These are phyloP conservation scores for Talaromyces borbonicus DNA, from an alignment of 495 filamentous ascomycete species.

Conservation along the genomic window DNA sequence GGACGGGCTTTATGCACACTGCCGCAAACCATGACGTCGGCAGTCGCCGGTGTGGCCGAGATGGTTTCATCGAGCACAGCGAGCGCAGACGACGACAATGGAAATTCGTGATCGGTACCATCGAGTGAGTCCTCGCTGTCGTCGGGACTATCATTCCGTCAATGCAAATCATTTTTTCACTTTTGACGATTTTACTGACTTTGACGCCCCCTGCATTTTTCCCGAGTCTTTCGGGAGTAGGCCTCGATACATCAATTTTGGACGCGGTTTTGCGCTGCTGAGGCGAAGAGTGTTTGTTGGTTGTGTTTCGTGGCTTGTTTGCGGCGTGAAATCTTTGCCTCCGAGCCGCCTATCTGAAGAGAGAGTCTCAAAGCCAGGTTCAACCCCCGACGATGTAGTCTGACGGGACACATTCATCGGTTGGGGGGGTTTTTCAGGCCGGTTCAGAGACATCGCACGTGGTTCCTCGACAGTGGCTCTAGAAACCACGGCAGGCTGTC, in stretches of 20 bases:
- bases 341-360: too few species aligned
- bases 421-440: too few species aligned
- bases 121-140: not conserved
- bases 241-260: constrained; percentile 40
- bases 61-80: constrained; percentile 24
- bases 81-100: constrained; percentile 23
- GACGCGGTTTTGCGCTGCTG: constrained; percentile 26
- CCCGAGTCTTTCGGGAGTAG: constrained; percentile 17
- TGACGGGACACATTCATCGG: too few species aligned
- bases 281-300: constrained; percentile 25
- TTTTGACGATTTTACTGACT: constrained; percentile 25
- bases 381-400: too few species aligned
- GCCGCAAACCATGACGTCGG: not conserved
- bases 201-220: constrained; percentile 9
- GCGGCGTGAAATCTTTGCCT: too few species aligned
- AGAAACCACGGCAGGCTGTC: too few species aligned
- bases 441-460: too few species aligned
- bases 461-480: too few species aligned
- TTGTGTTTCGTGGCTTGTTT: too few species aligned
- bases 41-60: constrained; percentile 3
- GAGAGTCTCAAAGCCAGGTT: too few species aligned
- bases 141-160: constrained; percentile 3
- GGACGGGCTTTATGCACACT: not conserved
- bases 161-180: constrained; percentile 7
- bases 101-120: constrained; percentile 14